Percentiles rank a stretch among this genome's conserved stretches.
Conservation (phyloP, 345 rosid genomes). For the Cardamine chenopodiifolia region DNA sequence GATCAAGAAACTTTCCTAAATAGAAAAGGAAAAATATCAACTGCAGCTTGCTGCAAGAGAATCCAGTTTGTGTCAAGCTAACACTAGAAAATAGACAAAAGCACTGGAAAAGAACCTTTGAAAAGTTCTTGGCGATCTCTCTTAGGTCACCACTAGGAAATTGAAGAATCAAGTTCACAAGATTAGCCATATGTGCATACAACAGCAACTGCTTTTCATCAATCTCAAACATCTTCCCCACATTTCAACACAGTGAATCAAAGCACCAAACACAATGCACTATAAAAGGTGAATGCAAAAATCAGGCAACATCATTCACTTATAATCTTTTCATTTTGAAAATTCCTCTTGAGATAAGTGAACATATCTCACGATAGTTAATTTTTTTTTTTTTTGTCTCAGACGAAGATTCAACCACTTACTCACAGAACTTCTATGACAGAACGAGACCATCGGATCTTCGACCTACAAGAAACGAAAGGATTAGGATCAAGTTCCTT, state of each 20-base stretch:
- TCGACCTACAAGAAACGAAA: too few species aligned
- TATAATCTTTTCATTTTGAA: conserved; percentile 70
- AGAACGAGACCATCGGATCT: too few species aligned
- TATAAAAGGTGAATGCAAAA: conserved; percentile 1
- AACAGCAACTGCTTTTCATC: conserved; percentile 84
- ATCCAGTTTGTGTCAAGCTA: conserved; percentile 11
- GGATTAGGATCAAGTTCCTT: too few species aligned
- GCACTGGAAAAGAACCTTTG: conserved; percentile 58
- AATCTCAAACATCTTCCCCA: conserved; percentile 50
- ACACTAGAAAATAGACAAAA: conserved; percentile 6
- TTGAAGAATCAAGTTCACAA: conserved; percentile 74
- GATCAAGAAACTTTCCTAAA: neutral
- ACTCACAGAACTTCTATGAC: too few species aligned
- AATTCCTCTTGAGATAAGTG: conserved; percentile 58
- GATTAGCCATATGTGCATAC: conserved; percentile 96
- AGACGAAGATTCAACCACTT: too few species aligned
- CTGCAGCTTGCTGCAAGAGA: conserved; percentile 16
- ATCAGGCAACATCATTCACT: neutral
- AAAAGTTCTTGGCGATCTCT: conserved; percentile 81
- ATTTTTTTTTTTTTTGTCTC: too few species aligned
- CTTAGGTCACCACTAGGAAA: conserved; percentile 64
- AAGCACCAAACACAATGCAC: conserved; percentile 6
- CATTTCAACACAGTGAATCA: neutral
- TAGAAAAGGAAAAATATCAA: neutral
- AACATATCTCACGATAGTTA: too few species aligned